These are phyloP conservation scores for Conticribra guillardii DNA, from an alignment of 108 stramenopile species.

Conservation along the genomic window DNA sequence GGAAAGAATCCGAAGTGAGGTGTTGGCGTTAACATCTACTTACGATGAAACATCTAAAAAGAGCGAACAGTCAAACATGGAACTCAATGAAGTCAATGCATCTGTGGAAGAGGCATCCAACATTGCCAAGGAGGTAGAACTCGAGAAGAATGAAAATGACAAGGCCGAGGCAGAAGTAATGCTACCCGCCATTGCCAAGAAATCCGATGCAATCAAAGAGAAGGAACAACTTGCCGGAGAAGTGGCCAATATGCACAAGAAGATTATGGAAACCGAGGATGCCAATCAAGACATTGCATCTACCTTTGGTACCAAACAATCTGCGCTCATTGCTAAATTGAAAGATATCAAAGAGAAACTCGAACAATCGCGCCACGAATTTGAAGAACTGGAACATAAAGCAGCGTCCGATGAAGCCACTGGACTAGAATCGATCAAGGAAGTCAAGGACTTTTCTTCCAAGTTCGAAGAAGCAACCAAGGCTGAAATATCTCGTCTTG, in stretches of 20 bases:
- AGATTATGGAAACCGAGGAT: conserved; percentile 9
- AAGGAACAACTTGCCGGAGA: conserved; percentile 43
- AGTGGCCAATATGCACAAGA: conserved; percentile 28
- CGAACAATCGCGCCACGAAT: conserved; percentile 4
- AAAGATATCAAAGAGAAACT: conserved; percentile 24
- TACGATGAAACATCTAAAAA: conserved; percentile 16
- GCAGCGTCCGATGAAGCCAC: conserved; percentile 11
- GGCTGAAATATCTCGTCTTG: conserved; percentile 32
- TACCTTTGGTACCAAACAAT: conserved; percentile 1
- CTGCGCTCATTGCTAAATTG: conserved; percentile 11
- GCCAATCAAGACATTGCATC: conserved; percentile 11
- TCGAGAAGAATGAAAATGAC: conserved; percentile 34
- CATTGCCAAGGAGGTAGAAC: conserved; percentile 7
- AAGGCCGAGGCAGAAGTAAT: conserved; percentile 22
- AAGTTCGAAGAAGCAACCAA: conserved; percentile 44
- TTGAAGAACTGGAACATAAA: conserved; percentile 23
- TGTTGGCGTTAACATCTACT: conserved; percentile 16
- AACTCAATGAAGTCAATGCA: conserved; percentile 20
- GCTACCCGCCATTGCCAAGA: conserved; percentile 28
- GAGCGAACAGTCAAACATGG: conserved; percentile 14
- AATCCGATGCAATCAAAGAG: conserved; percentile 44
- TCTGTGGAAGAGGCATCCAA: conserved; percentile 19
- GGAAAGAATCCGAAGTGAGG: conserved; percentile 28
- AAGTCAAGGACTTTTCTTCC: conserved; percentile 23
- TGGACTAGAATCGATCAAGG: conserved; percentile 17